Conservation (phyloP, 2,329 filamentous ascomycete genomes). For the Tolypocladium guangdongense region DNA sequence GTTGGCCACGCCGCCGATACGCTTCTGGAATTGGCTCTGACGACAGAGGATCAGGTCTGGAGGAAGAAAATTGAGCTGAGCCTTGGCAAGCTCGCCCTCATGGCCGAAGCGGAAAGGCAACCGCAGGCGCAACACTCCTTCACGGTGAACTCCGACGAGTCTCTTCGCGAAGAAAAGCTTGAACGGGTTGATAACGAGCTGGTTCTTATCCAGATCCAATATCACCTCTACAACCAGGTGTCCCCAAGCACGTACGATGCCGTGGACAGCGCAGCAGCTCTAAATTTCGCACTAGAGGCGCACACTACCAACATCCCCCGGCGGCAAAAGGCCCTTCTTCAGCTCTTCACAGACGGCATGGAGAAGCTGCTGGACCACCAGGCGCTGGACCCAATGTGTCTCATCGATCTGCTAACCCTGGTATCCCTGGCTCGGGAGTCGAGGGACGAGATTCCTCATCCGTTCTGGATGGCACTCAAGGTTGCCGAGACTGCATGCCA, state of each 20-base stretch:
- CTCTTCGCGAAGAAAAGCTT: constrained; percentile 30
- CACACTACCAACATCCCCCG: constrained; percentile 46
- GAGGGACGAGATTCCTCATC: constrained; percentile 44
- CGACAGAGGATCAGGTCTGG: constrained; percentile 73
- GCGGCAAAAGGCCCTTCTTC: constrained; percentile 54
- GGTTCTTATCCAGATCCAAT: constrained; percentile 66
- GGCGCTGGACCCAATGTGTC: constrained; percentile 52
- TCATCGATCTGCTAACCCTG: constrained; percentile 72
- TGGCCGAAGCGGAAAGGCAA: constrained; percentile 46
- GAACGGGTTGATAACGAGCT: constrained; percentile 51
- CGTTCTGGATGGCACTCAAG: constrained; percentile 67
- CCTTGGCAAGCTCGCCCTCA: constrained; percentile 67
- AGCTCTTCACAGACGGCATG: constrained; percentile 62
- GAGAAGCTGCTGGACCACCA: constrained; percentile 59
- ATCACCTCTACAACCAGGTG: constrained; percentile 62
- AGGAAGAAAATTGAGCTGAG: constrained; percentile 89
- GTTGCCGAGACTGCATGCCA: constrained; percentile 44
- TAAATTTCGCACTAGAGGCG: constrained; percentile 63
- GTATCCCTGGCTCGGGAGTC: constrained; percentile 40
- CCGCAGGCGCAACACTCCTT: constrained; percentile 17
- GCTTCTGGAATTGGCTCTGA: constrained; percentile 57
- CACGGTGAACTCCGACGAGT: constrained; percentile 24
- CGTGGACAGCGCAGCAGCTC: constrained; percentile 68
- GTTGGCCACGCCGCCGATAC: constrained; percentile 62
- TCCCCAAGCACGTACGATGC: constrained; percentile 56